Conservation (phyloP, 148 eudicot genomes). For the Amaranthus cruentus region DNA sequence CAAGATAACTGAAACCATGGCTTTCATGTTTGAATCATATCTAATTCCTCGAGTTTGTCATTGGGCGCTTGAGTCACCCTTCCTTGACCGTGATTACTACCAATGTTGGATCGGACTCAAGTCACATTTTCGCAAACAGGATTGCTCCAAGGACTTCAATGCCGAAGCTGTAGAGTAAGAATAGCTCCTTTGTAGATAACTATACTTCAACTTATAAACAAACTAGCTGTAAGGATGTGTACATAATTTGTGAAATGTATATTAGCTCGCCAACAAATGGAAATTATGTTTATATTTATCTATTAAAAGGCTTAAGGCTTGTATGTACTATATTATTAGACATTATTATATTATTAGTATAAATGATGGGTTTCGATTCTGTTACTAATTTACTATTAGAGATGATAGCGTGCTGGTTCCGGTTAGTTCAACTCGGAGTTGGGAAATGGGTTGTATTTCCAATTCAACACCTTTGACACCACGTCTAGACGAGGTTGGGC, state of each 20-base stretch:
- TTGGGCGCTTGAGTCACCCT: constrained; percentile 88
- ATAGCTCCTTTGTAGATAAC: not conserved
- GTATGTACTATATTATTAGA: not conserved
- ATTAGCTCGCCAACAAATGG: not conserved
- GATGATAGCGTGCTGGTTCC: constrained; percentile 2
- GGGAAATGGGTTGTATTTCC: too few species aligned
- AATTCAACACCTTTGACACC: too few species aligned
- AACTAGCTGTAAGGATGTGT: not conserved
- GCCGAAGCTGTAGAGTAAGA: not conserved
- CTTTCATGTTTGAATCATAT: constrained; percentile 98
- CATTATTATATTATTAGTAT: not conserved
- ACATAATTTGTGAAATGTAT: not conserved
- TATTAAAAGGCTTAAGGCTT: not conserved
- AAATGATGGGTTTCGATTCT: not conserved
- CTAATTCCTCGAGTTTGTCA: constrained; percentile 81
- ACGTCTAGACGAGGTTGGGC: too few species aligned
- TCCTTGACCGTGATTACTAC: constrained; percentile 71
- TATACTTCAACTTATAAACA: not conserved
- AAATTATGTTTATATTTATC: not conserved
- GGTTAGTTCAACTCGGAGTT: too few species aligned
- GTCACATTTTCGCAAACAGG: constrained; percentile 53
- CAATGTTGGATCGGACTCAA: constrained; percentile 92
- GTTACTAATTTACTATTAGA: not conserved
- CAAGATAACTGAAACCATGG: constrained; percentile 71
- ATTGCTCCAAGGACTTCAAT: not conserved